Percentiles rank a stretch among this genome's conserved stretches.
Conservation (phyloP, 2,329 filamentous ascomycete genomes). For the Botrytis hyacinthi region DNA sequence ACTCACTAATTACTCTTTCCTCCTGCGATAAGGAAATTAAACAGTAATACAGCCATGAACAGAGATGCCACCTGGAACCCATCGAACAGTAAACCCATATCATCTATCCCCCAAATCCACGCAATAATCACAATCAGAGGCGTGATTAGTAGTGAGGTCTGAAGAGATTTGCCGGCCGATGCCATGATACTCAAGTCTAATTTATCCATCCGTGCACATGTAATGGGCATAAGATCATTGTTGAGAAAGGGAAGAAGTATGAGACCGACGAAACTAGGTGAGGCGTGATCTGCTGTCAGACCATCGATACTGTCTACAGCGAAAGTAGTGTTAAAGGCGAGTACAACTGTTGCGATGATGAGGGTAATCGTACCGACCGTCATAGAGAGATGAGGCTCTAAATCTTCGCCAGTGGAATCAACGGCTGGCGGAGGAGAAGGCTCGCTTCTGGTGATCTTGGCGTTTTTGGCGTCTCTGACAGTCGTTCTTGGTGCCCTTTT, state of each 20-base stretch:
- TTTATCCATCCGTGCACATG: slow-evolving; percentile 72
- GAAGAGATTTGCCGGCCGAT: slow-evolving; percentile 73
- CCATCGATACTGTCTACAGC: slow-evolving; percentile 70
- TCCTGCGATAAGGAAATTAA: not conserved
- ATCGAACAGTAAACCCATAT: slow-evolving; percentile 13
- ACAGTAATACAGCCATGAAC: slow-evolving; percentile 17
- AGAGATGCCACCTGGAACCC: slow-evolving; percentile 5
- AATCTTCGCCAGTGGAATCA: not conserved
- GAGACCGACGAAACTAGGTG: slow-evolving; percentile 75
- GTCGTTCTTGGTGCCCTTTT: slow-evolving; percentile 40
- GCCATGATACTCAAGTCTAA: slow-evolving; percentile 72
- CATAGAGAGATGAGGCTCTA: slow-evolving; percentile 1
- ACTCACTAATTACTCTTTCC: slow-evolving; percentile 14
- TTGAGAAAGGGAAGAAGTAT: slow-evolving; percentile 75
- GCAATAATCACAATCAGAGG: slow-evolving; percentile 74
- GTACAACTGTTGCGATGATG: not conserved
- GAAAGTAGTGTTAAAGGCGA: slow-evolving; percentile 49
- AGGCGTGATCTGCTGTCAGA: slow-evolving; percentile 63
- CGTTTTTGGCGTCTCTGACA: slow-evolving; percentile 66
- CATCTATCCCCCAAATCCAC: slow-evolving; percentile 48
- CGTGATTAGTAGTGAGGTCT: slow-evolving; percentile 76
- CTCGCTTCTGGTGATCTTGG: not conserved
- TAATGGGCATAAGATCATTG: slow-evolving; percentile 74
- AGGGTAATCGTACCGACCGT: not conserved
- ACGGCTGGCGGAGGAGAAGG: not conserved